Evolutionary conservation across 345 rosid species (phyloP).

Genomic region (Melastoma malabathricum): DNA sequence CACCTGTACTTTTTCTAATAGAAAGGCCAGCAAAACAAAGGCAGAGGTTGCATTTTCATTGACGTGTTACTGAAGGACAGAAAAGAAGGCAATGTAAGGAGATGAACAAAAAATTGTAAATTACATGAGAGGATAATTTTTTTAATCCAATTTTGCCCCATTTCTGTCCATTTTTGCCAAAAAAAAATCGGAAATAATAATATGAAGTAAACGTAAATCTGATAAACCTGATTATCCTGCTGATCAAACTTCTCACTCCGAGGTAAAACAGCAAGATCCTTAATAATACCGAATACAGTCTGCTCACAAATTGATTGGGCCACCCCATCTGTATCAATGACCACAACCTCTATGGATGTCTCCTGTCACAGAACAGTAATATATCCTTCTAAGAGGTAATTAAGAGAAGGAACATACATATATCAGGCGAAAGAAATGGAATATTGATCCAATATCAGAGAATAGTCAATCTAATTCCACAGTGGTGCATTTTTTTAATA

Average conservation of each 20-base stretch:
- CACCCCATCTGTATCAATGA: slow-evolving; percentile 65
- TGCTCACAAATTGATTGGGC: slow-evolving; percentile 74
- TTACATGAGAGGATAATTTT: too few species aligned
- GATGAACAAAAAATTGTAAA: background rate
- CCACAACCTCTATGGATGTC: slow-evolving; percentile 80
- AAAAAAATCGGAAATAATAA: slow-evolving; percentile 1
- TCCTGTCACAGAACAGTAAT: slow-evolving; percentile 40
- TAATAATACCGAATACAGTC: slow-evolving; percentile 71
- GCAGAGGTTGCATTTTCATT: too few species aligned
- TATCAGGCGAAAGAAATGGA: too few species aligned
- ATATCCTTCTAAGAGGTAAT: slow-evolving; percentile 4
- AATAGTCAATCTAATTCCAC: too few species aligned
- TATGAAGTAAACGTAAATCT: slow-evolving; percentile 1
- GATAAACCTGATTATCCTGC: slow-evolving; percentile 36
- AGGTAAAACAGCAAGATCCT: slow-evolving; percentile 71
- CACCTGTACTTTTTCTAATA: too few species aligned
- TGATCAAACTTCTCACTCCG: slow-evolving; percentile 38
- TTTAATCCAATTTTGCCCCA: background rate
- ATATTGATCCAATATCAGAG: too few species aligned
- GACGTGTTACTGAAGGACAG: too few species aligned
- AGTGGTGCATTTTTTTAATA: too few species aligned
- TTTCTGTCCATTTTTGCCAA: too few species aligned
- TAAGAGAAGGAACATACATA: too few species aligned
- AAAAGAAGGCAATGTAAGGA: too few species aligned
- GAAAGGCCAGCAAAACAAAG: too few species aligned